Conservation (phyloP, 1,139 yeast species). For the Yamadazyma songkhlaensis region DNA sequence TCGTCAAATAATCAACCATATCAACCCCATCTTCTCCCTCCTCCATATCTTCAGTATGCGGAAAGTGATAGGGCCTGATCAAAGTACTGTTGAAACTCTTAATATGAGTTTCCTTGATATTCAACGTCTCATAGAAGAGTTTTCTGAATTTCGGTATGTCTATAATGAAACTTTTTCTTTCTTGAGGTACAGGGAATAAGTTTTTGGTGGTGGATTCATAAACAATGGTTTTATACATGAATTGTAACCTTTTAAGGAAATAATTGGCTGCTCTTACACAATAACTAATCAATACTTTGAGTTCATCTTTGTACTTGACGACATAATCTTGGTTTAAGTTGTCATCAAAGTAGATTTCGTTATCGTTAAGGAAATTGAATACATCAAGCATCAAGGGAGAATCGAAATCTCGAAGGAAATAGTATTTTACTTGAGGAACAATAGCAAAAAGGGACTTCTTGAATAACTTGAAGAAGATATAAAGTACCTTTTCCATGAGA, state of each 20-base stretch:
- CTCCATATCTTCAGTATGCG: slow-evolving; percentile 14
- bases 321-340: slow-evolving; percentile 13
- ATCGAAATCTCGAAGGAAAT: slow-evolving; percentile 42
- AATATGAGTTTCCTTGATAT: slow-evolving; percentile 27
- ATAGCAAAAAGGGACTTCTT: slow-evolving; percentile 37
- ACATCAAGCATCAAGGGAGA: slow-evolving; percentile 43
- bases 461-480: slow-evolving; percentile 33
- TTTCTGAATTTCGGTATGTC: slow-evolving; percentile 25
- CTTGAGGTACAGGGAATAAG: slow-evolving; percentile 26
- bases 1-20: slow-evolving; percentile 16
- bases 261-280: slow-evolving; percentile 32
- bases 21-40: slow-evolving; percentile 5
- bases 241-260: slow-evolving; percentile 18
- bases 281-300: slow-evolving; percentile 29
- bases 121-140: slow-evolving; percentile 23
- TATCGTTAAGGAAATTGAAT: slow-evolving; percentile 24
- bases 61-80: slow-evolving; percentile 29
- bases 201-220: slow-evolving; percentile 22
- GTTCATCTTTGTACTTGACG: slow-evolving; percentile 14
- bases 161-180: slow-evolving; percentile 24
- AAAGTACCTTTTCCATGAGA: slow-evolving; percentile 32
- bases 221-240: slow-evolving; percentile 23
- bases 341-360: slow-evolving; percentile 22
- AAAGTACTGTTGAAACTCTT: slow-evolving; percentile 24
- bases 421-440: slow-evolving; percentile 41